Evolutionary conservation across 108 stramenopile genomes (phyloP).

Genomic region (Mediolabrus comicus): DNA sequence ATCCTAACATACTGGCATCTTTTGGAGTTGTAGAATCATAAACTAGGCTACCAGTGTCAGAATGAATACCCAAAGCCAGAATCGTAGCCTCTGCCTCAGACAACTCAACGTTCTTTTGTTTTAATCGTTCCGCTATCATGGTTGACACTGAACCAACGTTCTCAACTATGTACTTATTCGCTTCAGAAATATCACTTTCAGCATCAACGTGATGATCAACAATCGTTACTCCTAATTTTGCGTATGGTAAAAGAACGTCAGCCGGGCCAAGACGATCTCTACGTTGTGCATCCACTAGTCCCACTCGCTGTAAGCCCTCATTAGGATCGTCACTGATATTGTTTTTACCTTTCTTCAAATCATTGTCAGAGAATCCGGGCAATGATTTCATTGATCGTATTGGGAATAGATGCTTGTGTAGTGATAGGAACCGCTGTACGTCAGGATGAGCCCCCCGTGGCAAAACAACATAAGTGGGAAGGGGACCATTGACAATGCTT

Average conservation of each 20-base stretch:
- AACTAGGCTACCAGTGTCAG: slow-evolving; percentile 91
- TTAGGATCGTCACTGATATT: slow-evolving; percentile 33
- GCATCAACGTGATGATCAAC: slow-evolving; percentile 92
- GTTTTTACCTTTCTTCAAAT: slow-evolving; percentile 41
- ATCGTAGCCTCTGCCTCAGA: slow-evolving; percentile 90
- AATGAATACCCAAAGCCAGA: slow-evolving; percentile 90
- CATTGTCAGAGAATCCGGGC: slow-evolving; percentile 53
- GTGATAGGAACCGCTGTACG: slow-evolving; percentile 82
- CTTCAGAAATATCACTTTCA: slow-evolving; percentile 84
- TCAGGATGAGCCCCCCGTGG: slow-evolving; percentile 94
- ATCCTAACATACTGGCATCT: slow-evolving; percentile 86
- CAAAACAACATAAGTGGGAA: slow-evolving; percentile 88
- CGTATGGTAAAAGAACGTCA: slow-evolving; percentile 64
- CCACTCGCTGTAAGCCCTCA: slow-evolving; percentile 71
- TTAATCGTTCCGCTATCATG: slow-evolving; percentile 78
- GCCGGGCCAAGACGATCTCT: slow-evolving; percentile 89
- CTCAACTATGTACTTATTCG: slow-evolving; percentile 82
- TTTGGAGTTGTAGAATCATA: slow-evolving; percentile 93
- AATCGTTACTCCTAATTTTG: slow-evolving; percentile 76
- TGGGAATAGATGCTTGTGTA: slow-evolving; percentile 93
- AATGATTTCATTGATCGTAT: slow-evolving; percentile 80
- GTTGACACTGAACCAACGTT: slow-evolving; percentile 89
- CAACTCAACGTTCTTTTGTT: slow-evolving; percentile 55
- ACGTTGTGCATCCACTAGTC: slow-evolving; percentile 89
- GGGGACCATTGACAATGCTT: slow-evolving; percentile 41